Evolutionary conservation across 805 yeast genomes (phyloP).

Genomic region (Saccharomycopsis selenospora): DNA sequence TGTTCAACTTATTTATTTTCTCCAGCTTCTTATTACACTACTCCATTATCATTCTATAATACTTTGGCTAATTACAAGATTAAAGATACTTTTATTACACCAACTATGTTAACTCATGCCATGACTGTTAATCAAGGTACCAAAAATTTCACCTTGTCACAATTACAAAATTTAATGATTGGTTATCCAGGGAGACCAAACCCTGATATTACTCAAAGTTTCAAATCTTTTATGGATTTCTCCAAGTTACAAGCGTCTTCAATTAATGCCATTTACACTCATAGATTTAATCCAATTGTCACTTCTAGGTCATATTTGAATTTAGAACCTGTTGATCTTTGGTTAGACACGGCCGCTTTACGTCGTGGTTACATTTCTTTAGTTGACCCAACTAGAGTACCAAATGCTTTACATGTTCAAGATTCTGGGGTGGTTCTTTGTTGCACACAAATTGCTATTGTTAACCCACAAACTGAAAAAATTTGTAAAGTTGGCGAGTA

Average conservation of each 20-base stretch:
- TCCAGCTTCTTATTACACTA: constrained; percentile 66
- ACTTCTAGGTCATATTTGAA: constrained; percentile 82
- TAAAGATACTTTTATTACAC: constrained; percentile 78
- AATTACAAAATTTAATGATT: constrained; percentile 76
- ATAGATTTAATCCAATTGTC: constrained; percentile 74
- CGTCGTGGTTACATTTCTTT: constrained; percentile 83
- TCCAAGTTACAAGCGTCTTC: constrained; percentile 62
- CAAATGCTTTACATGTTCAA: constrained; percentile 68
- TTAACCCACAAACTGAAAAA: constrained; percentile 81
- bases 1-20: constrained; percentile 76
- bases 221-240: constrained; percentile 55
- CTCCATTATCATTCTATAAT: constrained; percentile 64
- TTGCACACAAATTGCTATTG: constrained; percentile 88
- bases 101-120: constrained; percentile 75
- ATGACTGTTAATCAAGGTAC: constrained; percentile 47
- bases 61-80: constrained; percentile 70
- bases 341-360: constrained; percentile 79
- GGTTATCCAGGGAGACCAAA: constrained; percentile 73
- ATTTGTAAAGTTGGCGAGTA: constrained; percentile 84
- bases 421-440: constrained; percentile 97
- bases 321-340: constrained; percentile 79
- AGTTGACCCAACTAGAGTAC: constrained; percentile 64
- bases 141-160: constrained; percentile 51
- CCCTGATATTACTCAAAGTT: constrained; percentile 45
- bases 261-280: constrained; percentile 70